Conservation (phyloP, 495 filamentous ascomycete genomes). For the Neurospora intermedia region DNA sequence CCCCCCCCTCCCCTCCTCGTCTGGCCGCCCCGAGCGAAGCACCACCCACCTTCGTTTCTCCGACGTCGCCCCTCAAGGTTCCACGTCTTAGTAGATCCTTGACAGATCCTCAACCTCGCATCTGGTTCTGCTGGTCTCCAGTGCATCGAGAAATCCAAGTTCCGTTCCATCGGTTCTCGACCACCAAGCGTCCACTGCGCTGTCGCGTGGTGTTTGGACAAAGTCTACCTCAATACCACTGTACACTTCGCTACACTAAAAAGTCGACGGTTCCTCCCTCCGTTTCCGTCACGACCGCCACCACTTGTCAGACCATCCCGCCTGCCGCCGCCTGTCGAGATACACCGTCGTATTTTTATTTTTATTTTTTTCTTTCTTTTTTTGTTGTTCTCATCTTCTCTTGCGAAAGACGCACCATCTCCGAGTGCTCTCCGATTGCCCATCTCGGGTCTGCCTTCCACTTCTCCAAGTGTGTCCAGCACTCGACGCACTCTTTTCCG, state of each 20-base stretch:
- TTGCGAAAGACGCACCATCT: neutral
- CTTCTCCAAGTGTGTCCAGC: neutral
- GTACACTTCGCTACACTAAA: neutral
- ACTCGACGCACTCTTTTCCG: neutral
- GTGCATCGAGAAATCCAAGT: neutral
- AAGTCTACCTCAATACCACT: neutral
- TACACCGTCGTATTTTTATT: neutral
- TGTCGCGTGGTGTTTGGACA: neutral
- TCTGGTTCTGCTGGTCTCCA: neutral
- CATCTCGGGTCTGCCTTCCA: neutral
- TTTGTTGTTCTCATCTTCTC: neutral
- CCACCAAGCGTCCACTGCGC: neutral
- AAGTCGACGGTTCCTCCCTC: neutral
- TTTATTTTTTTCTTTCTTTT: neutral
- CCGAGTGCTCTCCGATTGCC: neutral
- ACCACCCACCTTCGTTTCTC: neutral
- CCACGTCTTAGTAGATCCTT: neutral
- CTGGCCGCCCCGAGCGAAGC: neutral
- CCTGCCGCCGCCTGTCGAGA: neutral
- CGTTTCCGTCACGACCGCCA: neutral
- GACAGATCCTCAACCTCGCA: neutral
- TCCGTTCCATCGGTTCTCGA: neutral
- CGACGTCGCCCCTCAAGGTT: neutral
- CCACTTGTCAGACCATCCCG: neutral
- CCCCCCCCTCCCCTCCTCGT: neutral